phyloP scores from a whole-genome alignment of 306 rosid species.

The Prunus kanzakura region DNA sequence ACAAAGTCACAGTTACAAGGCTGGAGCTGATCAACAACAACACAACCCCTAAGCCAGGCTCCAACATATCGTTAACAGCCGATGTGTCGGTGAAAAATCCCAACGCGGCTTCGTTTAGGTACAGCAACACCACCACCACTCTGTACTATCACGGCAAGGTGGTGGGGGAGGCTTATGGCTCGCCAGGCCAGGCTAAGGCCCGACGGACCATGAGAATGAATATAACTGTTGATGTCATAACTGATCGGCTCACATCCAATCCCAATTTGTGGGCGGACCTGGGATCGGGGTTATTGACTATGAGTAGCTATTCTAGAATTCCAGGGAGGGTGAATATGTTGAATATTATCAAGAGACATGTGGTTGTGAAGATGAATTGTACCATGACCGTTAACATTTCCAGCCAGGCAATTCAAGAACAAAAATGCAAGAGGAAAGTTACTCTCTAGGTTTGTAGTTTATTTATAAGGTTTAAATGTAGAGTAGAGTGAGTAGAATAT shows the following conservation, averaged over 20 bases:
- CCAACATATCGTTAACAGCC: conserved; percentile 45
- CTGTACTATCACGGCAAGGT: conserved; percentile 34
- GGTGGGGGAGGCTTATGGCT: conserved; percentile 57
- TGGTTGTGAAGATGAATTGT: conserved; percentile 63
- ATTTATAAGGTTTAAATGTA: background rate
- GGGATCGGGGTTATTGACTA: conserved; percentile 30
- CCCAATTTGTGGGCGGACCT: conserved; percentile 30
- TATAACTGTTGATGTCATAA: conserved; percentile 38
- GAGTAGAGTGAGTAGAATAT: too few relatives aligned
- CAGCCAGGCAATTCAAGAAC: conserved; percentile 36
- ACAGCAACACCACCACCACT: conserved; percentile 54
- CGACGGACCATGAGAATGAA: conserved; percentile 54
- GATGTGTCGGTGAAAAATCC: conserved; percentile 60
- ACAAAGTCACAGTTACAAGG: conserved; percentile 33
- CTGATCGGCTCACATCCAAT: conserved; percentile 22
- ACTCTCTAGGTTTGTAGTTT: conserved; percentile 19
- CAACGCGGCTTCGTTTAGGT: conserved; percentile 52
- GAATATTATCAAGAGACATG: conserved; percentile 40
- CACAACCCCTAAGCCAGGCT: conserved; percentile 29
- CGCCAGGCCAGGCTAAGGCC: conserved; percentile 46
- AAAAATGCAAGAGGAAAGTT: conserved; percentile 55
- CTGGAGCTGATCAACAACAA: conserved; percentile 32
- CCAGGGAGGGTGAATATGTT: conserved; percentile 61
- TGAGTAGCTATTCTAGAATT: conserved; percentile 53
- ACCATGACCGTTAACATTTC: conserved; percentile 38